A percentile compares a stretch with the other conserved stretches of the same genome.
Evolutionary conservation across 106 monocot species (phyloP).

Genomic region (Iris macrosiphon): DNA sequence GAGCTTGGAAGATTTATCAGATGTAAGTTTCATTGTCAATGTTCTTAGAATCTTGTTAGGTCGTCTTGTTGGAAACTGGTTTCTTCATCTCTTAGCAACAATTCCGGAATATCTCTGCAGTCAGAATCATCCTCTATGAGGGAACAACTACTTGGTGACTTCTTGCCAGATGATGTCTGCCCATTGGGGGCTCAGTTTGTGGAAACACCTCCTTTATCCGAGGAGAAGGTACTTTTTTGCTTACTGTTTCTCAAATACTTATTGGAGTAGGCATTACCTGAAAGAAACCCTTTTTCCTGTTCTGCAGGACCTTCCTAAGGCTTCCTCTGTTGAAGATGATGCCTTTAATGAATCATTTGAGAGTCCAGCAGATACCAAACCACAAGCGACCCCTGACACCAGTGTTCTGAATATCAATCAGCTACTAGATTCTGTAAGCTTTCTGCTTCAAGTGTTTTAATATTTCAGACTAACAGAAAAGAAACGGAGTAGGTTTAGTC

Average conservation of each 20-base stretch:
- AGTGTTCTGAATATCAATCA: constrained; percentile 70
- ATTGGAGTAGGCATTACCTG: constrained; percentile 3
- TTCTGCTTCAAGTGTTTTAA: not conserved
- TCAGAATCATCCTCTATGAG: constrained; percentile 33
- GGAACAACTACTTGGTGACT: constrained; percentile 46
- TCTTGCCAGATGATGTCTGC: constrained; percentile 64
- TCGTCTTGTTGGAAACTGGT: not conserved
- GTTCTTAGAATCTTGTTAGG: not conserved
- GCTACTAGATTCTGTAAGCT: constrained; percentile 73
- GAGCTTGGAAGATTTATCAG: constrained; percentile 38
- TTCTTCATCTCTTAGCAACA: not conserved
- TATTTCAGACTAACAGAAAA: not conserved
- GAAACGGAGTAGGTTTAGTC: too few species aligned
- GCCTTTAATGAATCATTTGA: constrained; percentile 48
- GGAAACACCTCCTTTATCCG: constrained; percentile 13
- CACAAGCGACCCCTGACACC: constrained; percentile 11
- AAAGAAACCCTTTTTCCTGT: not conserved
- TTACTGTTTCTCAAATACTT: not conserved
- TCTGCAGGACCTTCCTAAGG: constrained; percentile 34
- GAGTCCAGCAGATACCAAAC: constrained; percentile 22
- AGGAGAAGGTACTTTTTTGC: constrained; percentile 21
- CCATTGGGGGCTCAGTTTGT: constrained; percentile 59
- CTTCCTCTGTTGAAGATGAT: constrained; percentile 56
- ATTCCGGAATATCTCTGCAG: constrained; percentile 20
- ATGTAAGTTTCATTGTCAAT: constrained; percentile 26